Conservation (phyloP, 148 eudicot genomes). For the Dianthus caryophyllus region DNA sequence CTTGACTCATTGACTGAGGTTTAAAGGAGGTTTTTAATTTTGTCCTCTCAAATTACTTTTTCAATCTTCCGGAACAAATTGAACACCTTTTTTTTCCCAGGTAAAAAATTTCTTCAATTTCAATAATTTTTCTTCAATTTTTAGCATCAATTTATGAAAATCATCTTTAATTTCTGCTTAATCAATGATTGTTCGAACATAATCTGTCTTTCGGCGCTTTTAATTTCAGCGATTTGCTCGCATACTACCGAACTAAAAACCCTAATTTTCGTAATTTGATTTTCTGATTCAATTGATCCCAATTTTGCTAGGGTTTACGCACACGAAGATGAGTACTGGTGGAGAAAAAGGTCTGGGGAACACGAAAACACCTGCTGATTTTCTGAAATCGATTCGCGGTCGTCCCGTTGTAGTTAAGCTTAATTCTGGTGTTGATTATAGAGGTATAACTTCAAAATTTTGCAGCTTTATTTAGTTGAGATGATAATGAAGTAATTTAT, state of each 20-base stretch:
- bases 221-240: not conserved
- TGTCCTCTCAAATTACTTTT: not conserved
- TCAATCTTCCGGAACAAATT: not conserved
- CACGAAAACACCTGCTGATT: slow-evolving; percentile 91
- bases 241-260: not conserved
- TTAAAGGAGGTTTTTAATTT: not conserved
- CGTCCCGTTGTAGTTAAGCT: slow-evolving; percentile 98
- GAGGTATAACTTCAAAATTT: slow-evolving; percentile 41
- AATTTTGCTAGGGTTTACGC: not conserved
- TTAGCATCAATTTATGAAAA: not conserved
- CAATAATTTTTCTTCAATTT: not conserved
- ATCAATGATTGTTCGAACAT: not conserved
- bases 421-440: slow-evolving; percentile 93
- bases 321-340: slow-evolving; percentile 60
- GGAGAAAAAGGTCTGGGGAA: slow-evolving; percentile 60
- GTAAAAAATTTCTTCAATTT: not conserved
- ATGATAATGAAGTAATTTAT: not conserved
- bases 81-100: not conserved
- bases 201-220: not conserved
- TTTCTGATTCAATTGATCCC: not conserved
- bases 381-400: slow-evolving; percentile 90
- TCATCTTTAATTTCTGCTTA: not conserved
- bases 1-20: not conserved
- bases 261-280: not conserved
- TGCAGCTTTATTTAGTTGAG: not conserved